A percentile compares a stretch with the other conserved stretches of the same genome.
Conservation (phyloP, 768 basidiomycete genomes). For the Termitomyces sp. region DNA sequence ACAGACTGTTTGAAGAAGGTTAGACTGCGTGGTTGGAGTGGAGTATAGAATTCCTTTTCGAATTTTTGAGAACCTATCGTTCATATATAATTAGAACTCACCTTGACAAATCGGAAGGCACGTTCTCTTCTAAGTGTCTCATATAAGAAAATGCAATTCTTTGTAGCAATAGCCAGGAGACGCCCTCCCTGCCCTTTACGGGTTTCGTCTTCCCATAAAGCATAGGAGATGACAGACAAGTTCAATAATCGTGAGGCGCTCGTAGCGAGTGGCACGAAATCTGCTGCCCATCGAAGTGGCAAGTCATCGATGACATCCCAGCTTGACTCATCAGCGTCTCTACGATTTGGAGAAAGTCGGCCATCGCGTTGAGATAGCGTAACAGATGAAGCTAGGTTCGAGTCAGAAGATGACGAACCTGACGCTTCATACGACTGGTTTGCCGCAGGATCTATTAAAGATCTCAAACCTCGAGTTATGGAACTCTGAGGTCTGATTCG, state of each 20-base stretch:
- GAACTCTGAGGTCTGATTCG: slow-evolving; percentile 51
- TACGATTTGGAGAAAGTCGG: slow-evolving; percentile 10
- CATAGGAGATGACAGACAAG: slow-evolving; percentile 57
- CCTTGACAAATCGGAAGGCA: slow-evolving; percentile 81
- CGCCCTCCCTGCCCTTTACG: slow-evolving; percentile 40
- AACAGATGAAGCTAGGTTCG: slow-evolving; percentile 18
- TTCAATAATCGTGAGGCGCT: slow-evolving; percentile 59
- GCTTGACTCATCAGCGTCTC: slow-evolving; percentile 39
- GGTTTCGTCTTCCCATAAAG: slow-evolving; percentile 61
- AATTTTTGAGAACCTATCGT: neutral
- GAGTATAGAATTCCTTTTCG: slow-evolving; percentile 80
- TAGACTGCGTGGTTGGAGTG: slow-evolving; percentile 59
- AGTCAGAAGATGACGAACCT: slow-evolving; percentile 26
- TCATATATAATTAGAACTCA: slow-evolving; percentile 18
- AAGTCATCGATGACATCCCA: slow-evolving; percentile 76
- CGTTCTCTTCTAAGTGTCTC: slow-evolving; percentile 81
- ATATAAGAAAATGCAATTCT: slow-evolving; percentile 67
- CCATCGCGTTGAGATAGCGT: slow-evolving; percentile 1
- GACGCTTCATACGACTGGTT: slow-evolving; percentile 16
- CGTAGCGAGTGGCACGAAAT: slow-evolving; percentile 74
- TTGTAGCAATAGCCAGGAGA: slow-evolving; percentile 73
- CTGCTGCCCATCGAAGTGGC: slow-evolving; percentile 82
- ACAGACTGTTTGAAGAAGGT: slow-evolving; percentile 68
- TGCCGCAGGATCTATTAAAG: slow-evolving; percentile 36
- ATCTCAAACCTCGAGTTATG: slow-evolving; percentile 60